phyloP scores from a whole-genome alignment of 1,284 basidiomycete genomes.

The Irpex sp. region DNA sequence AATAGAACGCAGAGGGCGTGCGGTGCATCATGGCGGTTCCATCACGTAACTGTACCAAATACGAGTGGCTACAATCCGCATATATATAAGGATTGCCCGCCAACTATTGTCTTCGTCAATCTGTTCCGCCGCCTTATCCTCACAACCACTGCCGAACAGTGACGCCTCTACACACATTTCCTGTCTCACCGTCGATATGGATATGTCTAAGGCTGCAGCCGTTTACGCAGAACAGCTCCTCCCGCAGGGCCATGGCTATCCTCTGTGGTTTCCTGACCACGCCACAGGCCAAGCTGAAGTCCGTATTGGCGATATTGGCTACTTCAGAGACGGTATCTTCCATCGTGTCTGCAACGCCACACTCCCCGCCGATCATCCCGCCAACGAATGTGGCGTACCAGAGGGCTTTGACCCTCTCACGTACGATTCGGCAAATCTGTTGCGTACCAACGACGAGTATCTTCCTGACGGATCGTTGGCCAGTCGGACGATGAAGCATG shows the following conservation, averaged over 20 bases:
- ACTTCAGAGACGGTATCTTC: constrained; percentile 13
- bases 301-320: constrained; percentile 17
- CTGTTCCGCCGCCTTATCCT: not conserved
- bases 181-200: too few relatives aligned
- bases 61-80: not conserved
- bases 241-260: constrained; percentile 5
- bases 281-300: constrained; percentile 4
- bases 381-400: constrained; percentile 3
- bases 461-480: not conserved
- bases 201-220: not conserved
- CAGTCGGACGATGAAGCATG: not conserved
- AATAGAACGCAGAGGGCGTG: not conserved
- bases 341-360: constrained; percentile 15
- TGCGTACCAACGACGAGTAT: not conserved
- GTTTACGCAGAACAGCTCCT: constrained; percentile 6
- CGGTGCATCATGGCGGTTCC: not conserved
- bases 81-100: not conserved
- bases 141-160: not conserved
- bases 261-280: constrained; percentile 13
- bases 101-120: not conserved
- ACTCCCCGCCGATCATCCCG: not conserved
- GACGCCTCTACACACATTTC: too few relatives aligned
- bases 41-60: not conserved
- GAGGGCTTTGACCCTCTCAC: not conserved
- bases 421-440: not conserved